Conservation (phyloP, 495 filamentous ascomycete species). For the Ramalina intermedia region DNA sequence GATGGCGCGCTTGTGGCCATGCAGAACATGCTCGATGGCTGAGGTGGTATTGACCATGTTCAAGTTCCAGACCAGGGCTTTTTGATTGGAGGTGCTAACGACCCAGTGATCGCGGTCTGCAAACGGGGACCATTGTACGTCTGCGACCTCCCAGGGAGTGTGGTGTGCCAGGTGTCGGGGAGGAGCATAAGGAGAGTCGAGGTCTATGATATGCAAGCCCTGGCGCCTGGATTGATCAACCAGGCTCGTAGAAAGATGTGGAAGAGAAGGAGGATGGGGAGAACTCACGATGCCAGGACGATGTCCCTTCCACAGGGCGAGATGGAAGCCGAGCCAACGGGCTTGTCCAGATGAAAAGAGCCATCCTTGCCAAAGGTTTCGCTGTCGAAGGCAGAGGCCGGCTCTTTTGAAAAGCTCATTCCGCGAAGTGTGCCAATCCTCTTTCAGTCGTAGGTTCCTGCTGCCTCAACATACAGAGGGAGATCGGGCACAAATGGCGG, state of each 20-base stretch:
- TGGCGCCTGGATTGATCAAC: slow-evolving; percentile 35
- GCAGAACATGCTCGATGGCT: slow-evolving; percentile 79
- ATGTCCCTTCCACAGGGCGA: slow-evolving; percentile 88
- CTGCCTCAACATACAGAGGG: too few relatives aligned
- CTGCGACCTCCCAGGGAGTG: slow-evolving; percentile 90
- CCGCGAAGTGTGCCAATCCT: too few relatives aligned
- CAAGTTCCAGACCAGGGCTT: slow-evolving; percentile 90
- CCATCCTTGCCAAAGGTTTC: slow-evolving; percentile 76
- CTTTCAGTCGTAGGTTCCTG: too few relatives aligned
- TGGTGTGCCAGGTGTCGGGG: slow-evolving; percentile 77
- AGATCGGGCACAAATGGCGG: too few relatives aligned
- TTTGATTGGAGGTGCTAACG: slow-evolving; percentile 85
- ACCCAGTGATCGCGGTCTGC: slow-evolving; percentile 84
- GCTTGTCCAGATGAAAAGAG: slow-evolving; percentile 68
- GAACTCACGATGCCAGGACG: slow-evolving; percentile 66
- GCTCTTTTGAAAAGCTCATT: slow-evolving; percentile 6
- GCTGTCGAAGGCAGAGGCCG: slow-evolving; percentile 59
- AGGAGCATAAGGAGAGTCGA: slow-evolving; percentile 80
- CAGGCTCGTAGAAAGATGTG: slow-evolving; percentile 2
- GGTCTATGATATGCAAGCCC: slow-evolving; percentile 83
- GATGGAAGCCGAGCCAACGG: slow-evolving; percentile 66
- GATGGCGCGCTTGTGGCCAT: slow-evolving; percentile 79
- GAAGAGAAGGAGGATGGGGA: too few relatives aligned
- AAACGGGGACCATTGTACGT: slow-evolving; percentile 96
- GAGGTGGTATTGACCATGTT: slow-evolving; percentile 55